Base-by-base conservation (phyloP, 1,284 basidiomycete species). In the Ceratobasidium sp. region DNA sequence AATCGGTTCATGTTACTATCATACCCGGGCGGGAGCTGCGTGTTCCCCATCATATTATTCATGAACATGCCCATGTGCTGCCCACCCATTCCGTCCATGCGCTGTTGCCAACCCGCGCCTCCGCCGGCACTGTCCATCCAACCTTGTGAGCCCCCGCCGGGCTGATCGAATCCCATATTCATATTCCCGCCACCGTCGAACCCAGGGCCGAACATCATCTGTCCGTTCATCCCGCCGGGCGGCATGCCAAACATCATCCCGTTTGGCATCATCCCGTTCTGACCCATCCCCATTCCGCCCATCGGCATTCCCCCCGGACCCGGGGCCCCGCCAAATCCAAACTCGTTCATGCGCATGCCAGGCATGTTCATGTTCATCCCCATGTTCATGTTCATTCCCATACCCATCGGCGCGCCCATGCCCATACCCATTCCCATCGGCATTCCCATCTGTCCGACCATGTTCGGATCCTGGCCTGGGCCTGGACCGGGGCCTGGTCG, bases 371-470 rank as follows among this genome's bases (percentile, higher is more conserved):
- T 80, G 48, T 76, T 76, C 78, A 80, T 76, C 24, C 69, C 75
- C 78, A 77, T 74, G 19, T 46, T 39, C 76, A 76, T 75, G 31
- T 51, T 49, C 59, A 81, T 82, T 22, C 64, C 61, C 48, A 49
- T 69, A 24, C 59, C 79, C 76, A 79, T 80, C 22, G 78, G 79
- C 78, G 80, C 80, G 14, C 75, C 80, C 75, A 78, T 69, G 76
- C 65, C 41, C 72, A 75, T 78, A 77, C 58, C 76, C 78, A 76
- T 61, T 56, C 41, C 46, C 65, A 61, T 63, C 51, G 63, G 61
- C 53, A 78, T 69, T 34, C 76, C 51, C 74, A 58, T 69, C 41
- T 43, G 74, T n/a, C 61, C 74, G 31, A n/a, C 43, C 59, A 48
- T 54, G 24, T 54, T 54, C 51, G 51, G 51, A 14, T 54, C 51